Conservation (phyloP, 2,329 filamentous ascomycete genomes). For the Boeremia lycopersici region DNA sequence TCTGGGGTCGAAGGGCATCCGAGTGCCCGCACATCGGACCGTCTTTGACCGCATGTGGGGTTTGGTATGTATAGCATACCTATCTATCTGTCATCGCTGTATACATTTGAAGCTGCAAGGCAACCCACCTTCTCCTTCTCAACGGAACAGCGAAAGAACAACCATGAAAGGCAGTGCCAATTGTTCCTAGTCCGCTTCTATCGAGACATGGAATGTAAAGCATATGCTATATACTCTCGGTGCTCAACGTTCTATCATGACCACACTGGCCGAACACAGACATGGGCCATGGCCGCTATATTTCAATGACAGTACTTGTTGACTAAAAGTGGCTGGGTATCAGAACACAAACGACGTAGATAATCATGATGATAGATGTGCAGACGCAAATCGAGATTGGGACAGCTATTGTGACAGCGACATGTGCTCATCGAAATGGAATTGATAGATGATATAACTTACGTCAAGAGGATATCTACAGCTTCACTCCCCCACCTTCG, state of each 20-base stretch:
- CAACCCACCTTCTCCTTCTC: constrained; percentile 38
- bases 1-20: not conserved
- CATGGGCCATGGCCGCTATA: not conserved
- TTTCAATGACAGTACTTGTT: not conserved
- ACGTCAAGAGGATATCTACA: constrained; percentile 22
- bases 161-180: constrained; percentile 42
- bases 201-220: constrained; percentile 17
- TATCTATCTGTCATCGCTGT: constrained; percentile 22
- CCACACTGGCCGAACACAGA: not conserved
- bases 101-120: constrained; percentile 36
- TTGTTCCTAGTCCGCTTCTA: constrained; percentile 42
- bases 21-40: not conserved
- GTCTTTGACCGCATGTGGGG: not conserved
- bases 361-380: too few species aligned
- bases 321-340: not conserved
- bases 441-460: not conserved
- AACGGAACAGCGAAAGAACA: constrained; percentile 47
- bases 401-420: too few species aligned
- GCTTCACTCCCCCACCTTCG: constrained; percentile 34
- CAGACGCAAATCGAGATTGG: too few species aligned
- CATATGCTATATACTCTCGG: constrained; percentile 2
- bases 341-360: too few species aligned
- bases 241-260: not conserved
- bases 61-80: not conserved
- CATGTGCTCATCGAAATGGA: not conserved